These are phyloP conservation scores for Candida smagusa DNA, from an alignment of 1,139 yeast genomes.

Conservation along the genomic window DNA sequence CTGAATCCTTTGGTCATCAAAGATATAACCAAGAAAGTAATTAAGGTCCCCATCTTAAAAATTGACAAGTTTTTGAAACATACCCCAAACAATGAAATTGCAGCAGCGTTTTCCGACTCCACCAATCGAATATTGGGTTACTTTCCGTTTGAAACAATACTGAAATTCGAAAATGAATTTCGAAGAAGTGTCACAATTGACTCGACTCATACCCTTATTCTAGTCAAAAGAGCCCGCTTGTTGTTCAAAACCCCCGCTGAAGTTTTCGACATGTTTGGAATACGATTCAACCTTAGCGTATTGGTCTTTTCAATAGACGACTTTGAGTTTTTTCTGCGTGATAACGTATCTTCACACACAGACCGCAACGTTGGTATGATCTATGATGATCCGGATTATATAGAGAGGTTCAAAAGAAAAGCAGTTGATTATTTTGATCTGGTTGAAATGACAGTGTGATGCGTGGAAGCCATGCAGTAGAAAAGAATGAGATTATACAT, in stretches of 20 bases:
- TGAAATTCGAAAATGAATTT: conserved; percentile 27
- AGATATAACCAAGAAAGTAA: conserved; percentile 2
- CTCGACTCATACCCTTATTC: conserved; percentile 24
- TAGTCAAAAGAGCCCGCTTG: conserved; percentile 25
- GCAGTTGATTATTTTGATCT: neutral
- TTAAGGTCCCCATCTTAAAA: conserved; percentile 25
- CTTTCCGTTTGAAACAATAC: conserved; percentile 27
- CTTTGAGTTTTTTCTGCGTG: conserved; percentile 28
- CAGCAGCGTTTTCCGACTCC: conserved; percentile 32
- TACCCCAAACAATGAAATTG: conserved; percentile 19
- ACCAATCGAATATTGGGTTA: conserved; percentile 28
- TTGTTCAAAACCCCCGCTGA: conserved; percentile 13
- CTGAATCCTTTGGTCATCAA: conserved; percentile 4
- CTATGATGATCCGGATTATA: conserved; percentile 17
- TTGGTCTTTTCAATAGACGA: conserved; percentile 24
- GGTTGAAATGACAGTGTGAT: too few relatives aligned
- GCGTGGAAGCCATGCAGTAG: too few relatives aligned
- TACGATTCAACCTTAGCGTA: neutral
- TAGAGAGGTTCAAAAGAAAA: conserved; percentile 2
- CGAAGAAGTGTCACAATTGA: conserved; percentile 31
- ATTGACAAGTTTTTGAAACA: conserved; percentile 22
- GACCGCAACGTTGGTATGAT: conserved; percentile 17
- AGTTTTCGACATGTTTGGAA: conserved; percentile 3
- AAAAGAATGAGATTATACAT: too few relatives aligned
- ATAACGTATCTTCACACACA: conserved; percentile 20